Evolutionary conservation across 345 rosid species (phyloP).

Genomic region (Eucalyptus tenuipes): DNA sequence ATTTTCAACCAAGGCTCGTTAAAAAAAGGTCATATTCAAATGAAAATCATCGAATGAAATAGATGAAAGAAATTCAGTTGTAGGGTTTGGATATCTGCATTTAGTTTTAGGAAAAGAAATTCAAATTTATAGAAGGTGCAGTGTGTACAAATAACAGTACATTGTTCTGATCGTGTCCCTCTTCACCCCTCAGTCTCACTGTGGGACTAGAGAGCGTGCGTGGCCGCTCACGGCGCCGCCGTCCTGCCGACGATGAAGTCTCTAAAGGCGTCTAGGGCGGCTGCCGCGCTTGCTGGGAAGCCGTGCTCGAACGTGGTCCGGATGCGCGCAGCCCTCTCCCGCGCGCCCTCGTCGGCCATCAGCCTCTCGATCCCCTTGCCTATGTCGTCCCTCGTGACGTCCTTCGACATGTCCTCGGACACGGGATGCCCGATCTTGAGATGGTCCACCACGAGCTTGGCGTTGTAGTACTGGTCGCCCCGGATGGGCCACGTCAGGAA

Average conservation of each 20-base stretch:
- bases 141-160: accelerated
- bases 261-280: background rate
- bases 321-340: background rate
- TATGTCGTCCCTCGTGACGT: slow-evolving; percentile 3
- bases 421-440: slow-evolving; percentile 7
- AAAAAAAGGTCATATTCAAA: background rate
- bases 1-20: background rate
- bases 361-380: slow-evolving; percentile 14
- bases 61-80: background rate
- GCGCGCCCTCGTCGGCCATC: slow-evolving; percentile 14
- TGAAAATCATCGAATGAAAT: background rate
- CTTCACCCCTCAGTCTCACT: background rate
- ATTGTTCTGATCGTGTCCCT: background rate
- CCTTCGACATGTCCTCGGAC: slow-evolving; percentile 6
- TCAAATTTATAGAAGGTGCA: background rate
- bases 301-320: background rate
- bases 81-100: too few species aligned
- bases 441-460: slow-evolving; percentile 14
- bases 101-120: background rate
- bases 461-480: slow-evolving; percentile 19
- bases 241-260: background rate
- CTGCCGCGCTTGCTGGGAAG: slow-evolving; percentile 1
- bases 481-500: slow-evolving; percentile 21
- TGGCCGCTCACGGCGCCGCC: background rate
- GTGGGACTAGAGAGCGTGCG: accelerated